Base-by-base conservation (phyloP, 75 land plant species). In the Isoetes taiwanensis region DNA sequence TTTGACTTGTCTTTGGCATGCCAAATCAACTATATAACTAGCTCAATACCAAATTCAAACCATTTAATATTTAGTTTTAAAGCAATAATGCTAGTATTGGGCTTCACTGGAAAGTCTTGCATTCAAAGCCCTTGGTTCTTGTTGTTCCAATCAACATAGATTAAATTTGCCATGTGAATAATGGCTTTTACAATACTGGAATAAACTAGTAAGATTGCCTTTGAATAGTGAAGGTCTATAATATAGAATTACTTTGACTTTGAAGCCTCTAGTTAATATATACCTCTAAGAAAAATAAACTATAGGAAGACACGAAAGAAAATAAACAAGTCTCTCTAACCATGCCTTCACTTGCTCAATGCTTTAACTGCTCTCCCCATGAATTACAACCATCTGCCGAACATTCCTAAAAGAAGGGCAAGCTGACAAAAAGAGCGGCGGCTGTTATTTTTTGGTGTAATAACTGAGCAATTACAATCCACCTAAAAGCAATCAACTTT, bases 71-170 rank as follows among this genome's bases (percentile, higher is more conserved):
- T n/a, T n/a, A n/a, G n/a, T n/a, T n/a, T n/a, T n/a, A n/a, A n/a
- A n/a, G n/a, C n/a, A n/a, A n/a, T n/a, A n/a, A n/a, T n/a, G n/a
- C n/a, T n/a, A n/a, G n/a, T n/a, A n/a, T n/a, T n/a, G n/a, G n/a
- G n/a, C n/a, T n/a, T n/a, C n/a, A n/a, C n/a, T n/a, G n/a, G n/a
- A n/a, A n/a, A n/a, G n/a, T n/a, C n/a, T n/a, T n/a, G n/a, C n/a
- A n/a, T n/a, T n/a, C 95, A 93, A 14, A 93, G 67, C 32, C 96
- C 98, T 74, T 93, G 98, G 38, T 76, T 88, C 68, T 93, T 93
- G 69, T 93, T 87, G 60, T 93, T 93, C 98, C 98, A 93, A 57
- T 93, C 98, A 54, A 88, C 81, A 74, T 75, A 67, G 50, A 93
- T 93, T 34, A 87, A 58, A 52, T 91, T 93, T 66, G 98, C 85